These are phyloP conservation scores for Phalaenopsis hybrid DNA, from an alignment of 116 monocot genomes.

Conservation along the genomic window DNA sequence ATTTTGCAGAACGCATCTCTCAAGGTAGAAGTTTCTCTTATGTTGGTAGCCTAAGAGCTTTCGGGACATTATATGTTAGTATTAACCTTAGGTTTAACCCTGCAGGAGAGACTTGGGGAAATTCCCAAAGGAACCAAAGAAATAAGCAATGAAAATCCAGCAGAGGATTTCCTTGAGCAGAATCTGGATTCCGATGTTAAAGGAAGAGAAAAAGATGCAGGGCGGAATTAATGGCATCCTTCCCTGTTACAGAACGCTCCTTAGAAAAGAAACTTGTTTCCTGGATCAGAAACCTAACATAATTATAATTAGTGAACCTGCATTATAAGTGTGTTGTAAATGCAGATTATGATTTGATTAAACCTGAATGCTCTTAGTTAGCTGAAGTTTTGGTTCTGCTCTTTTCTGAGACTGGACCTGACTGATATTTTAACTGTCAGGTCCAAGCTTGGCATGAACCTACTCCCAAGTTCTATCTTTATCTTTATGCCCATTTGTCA, in stretches of 20 bases:
- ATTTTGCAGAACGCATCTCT: slow-evolving; percentile 67
- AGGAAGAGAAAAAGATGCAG: slow-evolving; percentile 18
- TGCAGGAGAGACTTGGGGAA: slow-evolving; percentile 63
- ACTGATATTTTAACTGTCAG: slow-evolving; percentile 65
- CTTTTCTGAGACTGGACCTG: slow-evolving; percentile 23
- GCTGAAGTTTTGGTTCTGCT: slow-evolving; percentile 36
- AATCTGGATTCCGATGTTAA: slow-evolving; percentile 31
- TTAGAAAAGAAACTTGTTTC: slow-evolving; percentile 10
- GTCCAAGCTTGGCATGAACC: slow-evolving; percentile 27
- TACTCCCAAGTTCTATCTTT: slow-evolving; percentile 13
- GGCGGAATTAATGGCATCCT: slow-evolving; percentile 19
- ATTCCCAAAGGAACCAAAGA: slow-evolving; percentile 26
- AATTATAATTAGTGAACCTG: slow-evolving; percentile 10
- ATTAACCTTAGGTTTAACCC: neutral
- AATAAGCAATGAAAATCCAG: slow-evolving; percentile 18
- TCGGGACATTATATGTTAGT: neutral
- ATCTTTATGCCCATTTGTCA: neutral
- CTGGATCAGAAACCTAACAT: slow-evolving; percentile 19
- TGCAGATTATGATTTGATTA: slow-evolving; percentile 26
- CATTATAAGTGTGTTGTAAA: slow-evolving; percentile 20
- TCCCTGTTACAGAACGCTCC: slow-evolving; percentile 10
- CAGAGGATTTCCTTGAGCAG: slow-evolving; percentile 17
- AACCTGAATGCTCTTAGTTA: slow-evolving; percentile 33
- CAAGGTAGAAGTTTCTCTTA: slow-evolving; percentile 43
- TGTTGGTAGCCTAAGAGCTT: neutral